phyloP scores from a whole-genome alignment of 2,329 filamentous ascomycete species.

The Samsoniella hepiali region DNA sequence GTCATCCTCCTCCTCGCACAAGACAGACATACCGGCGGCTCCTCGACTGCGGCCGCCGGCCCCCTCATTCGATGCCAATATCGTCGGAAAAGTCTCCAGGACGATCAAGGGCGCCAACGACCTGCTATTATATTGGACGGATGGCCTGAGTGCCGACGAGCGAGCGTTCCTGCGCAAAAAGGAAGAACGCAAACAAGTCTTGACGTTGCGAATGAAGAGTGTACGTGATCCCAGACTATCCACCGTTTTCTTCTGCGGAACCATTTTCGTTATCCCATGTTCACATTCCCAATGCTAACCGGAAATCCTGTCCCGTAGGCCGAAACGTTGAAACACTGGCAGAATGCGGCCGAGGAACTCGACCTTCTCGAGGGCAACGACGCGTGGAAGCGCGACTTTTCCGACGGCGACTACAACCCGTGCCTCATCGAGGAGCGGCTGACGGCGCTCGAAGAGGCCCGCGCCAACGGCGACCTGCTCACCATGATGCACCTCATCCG shows the following conservation, averaged over 20 bases:
- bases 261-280: neutral
- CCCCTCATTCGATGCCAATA: neutral
- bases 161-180: slow-evolving; percentile 43
- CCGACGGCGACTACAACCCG: slow-evolving; percentile 66
- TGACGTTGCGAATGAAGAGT: slow-evolving; percentile 63
- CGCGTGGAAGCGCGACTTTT: slow-evolving; percentile 69
- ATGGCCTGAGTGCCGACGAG: slow-evolving; percentile 51
- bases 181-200: slow-evolving; percentile 60
- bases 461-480: slow-evolving; percentile 66
- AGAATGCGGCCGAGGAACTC: slow-evolving; percentile 69
- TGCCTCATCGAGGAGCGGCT: slow-evolving; percentile 67
- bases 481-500: slow-evolving; percentile 78
- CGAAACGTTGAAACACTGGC: slow-evolving; percentile 68
- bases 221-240: slow-evolving; percentile 41
- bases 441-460: slow-evolving; percentile 69
- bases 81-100: slow-evolving; percentile 25
- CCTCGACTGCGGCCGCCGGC: neutral
- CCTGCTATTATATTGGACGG: slow-evolving; percentile 45
- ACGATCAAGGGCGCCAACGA: slow-evolving; percentile 40
- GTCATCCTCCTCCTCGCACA: neutral
- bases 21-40: neutral
- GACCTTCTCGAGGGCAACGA: slow-evolving; percentile 79
- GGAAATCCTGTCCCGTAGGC: slow-evolving; percentile 47
- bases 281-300: slow-evolving; percentile 9
- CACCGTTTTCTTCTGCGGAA: neutral